phyloP scores from a whole-genome alignment of 2,329 filamentous ascomycete genomes.

The Fusarium mundagurra region DNA sequence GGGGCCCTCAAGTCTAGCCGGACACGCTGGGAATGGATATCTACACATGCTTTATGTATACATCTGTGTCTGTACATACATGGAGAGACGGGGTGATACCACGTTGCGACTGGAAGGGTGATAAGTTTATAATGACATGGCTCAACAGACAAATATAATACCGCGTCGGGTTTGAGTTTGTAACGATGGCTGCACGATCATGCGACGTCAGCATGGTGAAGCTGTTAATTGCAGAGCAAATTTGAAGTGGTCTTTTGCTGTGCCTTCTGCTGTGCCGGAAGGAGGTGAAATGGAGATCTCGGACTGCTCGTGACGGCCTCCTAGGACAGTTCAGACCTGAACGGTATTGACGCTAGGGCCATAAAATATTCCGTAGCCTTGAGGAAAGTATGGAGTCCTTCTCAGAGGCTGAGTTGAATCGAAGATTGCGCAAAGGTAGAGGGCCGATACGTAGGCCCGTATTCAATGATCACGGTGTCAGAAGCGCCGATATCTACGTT shows the following conservation, averaged over 20 bases:
- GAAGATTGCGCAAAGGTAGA: neutral
- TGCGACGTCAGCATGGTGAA: neutral
- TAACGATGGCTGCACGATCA: neutral
- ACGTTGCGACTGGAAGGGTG: neutral
- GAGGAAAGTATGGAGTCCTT: no score
- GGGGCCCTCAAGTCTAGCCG: neutral
- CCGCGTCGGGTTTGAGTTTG: neutral
- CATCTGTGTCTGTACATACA: no score
- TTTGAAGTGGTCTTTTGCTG: no score
- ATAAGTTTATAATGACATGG: neutral
- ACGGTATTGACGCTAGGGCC: neutral
- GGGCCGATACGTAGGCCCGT: neutral
- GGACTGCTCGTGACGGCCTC: neutral
- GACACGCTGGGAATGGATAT: neutral
- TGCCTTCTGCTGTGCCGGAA: neutral
- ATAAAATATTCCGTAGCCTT: no score
- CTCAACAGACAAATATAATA: neutral
- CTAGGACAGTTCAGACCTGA: neutral
- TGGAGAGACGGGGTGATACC: no score
- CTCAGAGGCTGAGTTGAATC: neutral
- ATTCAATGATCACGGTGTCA: neutral
- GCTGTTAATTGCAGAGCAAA: neutral
- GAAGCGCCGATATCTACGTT: neutral
- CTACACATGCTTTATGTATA: no score
- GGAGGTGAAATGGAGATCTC: neutral